Percentiles rank a stretch among this genome's conserved stretches.
phyloP scores from a whole-genome alignment of 768 basidiomycete species.

The Suillus occidentalis region DNA sequence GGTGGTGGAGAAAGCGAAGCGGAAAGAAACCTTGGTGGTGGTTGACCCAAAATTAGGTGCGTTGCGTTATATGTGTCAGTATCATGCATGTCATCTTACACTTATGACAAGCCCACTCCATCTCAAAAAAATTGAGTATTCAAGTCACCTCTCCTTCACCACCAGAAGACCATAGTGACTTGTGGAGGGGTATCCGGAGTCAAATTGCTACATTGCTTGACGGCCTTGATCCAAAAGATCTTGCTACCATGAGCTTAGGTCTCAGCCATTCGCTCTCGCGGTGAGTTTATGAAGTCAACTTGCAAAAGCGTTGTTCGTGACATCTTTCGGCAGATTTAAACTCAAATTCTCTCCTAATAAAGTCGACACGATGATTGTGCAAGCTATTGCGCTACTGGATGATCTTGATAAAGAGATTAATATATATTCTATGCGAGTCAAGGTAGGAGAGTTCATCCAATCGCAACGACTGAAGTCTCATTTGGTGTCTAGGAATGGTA shows the following conservation, averaged over 20 bases:
- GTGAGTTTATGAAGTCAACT: slow-evolving; percentile 39
- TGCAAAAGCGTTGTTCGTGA: slow-evolving; percentile 10
- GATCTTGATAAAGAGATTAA: slow-evolving; percentile 99
- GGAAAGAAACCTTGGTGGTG: slow-evolving; percentile 82
- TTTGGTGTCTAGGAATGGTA: slow-evolving; percentile 86
- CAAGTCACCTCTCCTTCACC: slow-evolving; percentile 67
- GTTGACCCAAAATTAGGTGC: slow-evolving; percentile 88
- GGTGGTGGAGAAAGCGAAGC: slow-evolving; percentile 86
- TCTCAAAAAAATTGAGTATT: slow-evolving; percentile 92
- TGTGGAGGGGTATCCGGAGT: slow-evolving; percentile 93
- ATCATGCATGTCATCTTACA: slow-evolving; percentile 11
- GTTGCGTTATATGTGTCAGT: slow-evolving; percentile 26
- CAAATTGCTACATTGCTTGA: slow-evolving; percentile 87
- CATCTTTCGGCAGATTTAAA: slow-evolving; percentile 70
- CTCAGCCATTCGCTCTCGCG: slow-evolving; percentile 95
- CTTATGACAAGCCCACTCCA: slow-evolving; percentile 62
- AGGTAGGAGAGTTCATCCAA: slow-evolving; percentile 52
- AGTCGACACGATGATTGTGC: slow-evolving; percentile 99
- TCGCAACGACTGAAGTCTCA: background rate
- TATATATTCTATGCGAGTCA: slow-evolving; percentile 98
- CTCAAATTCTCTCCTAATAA: slow-evolving; percentile 99
- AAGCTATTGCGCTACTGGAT: slow-evolving; percentile 96
- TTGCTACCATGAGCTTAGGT: slow-evolving; percentile 97
- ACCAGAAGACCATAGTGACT: slow-evolving; percentile 61
- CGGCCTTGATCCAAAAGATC: slow-evolving; percentile 89